Evolutionary conservation across 345 rosid species (phyloP).

Genomic region (Citrus unshiu): DNA sequence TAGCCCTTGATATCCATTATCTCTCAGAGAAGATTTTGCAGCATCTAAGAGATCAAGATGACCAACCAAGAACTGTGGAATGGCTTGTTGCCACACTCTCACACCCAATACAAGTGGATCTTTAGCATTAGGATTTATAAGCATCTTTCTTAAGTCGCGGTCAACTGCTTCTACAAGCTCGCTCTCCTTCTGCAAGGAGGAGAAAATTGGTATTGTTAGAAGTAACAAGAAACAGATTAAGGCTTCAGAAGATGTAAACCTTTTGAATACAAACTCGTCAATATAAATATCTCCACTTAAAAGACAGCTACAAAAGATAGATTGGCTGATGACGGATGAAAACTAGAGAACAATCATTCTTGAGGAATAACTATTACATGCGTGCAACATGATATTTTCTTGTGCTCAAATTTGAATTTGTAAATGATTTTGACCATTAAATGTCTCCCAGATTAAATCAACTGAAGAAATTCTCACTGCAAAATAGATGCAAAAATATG

Average conservation of each 20-base stretch:
- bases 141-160: conserved; percentile 90
- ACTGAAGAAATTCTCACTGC: background rate
- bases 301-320: background rate
- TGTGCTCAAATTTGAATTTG: background rate
- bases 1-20: conserved; percentile 59
- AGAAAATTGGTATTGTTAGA: conserved; percentile 5
- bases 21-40: conserved; percentile 52
- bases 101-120: conserved; percentile 75
- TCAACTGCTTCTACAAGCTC: conserved; percentile 87
- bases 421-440: background rate
- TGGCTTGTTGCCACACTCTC: conserved; percentile 89
- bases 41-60: conserved; percentile 67
- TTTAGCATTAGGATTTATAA: conserved; percentile 63
- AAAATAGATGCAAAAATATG: background rate
- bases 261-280: background rate
- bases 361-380: too few species aligned
- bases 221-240: background rate
- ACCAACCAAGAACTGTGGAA: conserved; percentile 89
- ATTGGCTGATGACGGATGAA: background rate
- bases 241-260: background rate
- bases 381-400: background rate
- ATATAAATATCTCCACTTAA: background rate
- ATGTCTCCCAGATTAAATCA: background rate
- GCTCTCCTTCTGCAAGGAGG: conserved; percentile 46
- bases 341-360: background rate